Conservation (phyloP, 164 flowering plant genomes). For the Santalum album region DNA sequence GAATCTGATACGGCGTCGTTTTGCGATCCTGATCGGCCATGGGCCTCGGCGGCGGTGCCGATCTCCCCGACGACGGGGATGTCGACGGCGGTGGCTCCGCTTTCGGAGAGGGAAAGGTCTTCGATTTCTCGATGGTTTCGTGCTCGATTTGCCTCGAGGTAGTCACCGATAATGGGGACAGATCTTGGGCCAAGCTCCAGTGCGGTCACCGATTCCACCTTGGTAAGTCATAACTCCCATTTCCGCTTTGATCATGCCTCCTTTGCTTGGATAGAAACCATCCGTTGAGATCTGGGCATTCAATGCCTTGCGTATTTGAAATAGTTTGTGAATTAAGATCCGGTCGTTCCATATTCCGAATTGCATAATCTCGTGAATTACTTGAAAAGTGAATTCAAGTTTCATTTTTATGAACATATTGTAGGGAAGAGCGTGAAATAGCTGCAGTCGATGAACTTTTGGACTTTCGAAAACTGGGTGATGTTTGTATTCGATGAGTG, state of each 20-base stretch:
- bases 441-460: no score
- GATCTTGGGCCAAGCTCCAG: slow-evolving; percentile 85
- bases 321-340: no score
- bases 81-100: no score
- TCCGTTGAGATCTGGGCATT: slow-evolving; percentile 7
- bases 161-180: slow-evolving; percentile 58
- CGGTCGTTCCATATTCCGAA: no score
- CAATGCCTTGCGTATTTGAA: not conserved
- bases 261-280: not conserved
- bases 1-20: not conserved
- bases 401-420: no score
- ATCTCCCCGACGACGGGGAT: slow-evolving; percentile 12
- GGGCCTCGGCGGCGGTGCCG: slow-evolving; percentile 24
- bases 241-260: not conserved
- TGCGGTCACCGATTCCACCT: slow-evolving; percentile 90
- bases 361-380: no score
- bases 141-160: slow-evolving; percentile 84
- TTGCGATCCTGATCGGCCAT: slow-evolving; percentile 12
- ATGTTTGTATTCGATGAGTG: no score
- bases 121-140: slow-evolving; percentile 20
- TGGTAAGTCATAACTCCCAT: slow-evolving; percentile 33
- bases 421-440: no score
- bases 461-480: no score
- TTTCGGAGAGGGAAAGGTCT: slow-evolving; percentile 19
- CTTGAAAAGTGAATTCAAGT: no score